These are phyloP conservation scores for Claviceps sorghi DNA, from an alignment of 2,329 filamentous ascomycete genomes.

Conservation along the genomic window DNA sequence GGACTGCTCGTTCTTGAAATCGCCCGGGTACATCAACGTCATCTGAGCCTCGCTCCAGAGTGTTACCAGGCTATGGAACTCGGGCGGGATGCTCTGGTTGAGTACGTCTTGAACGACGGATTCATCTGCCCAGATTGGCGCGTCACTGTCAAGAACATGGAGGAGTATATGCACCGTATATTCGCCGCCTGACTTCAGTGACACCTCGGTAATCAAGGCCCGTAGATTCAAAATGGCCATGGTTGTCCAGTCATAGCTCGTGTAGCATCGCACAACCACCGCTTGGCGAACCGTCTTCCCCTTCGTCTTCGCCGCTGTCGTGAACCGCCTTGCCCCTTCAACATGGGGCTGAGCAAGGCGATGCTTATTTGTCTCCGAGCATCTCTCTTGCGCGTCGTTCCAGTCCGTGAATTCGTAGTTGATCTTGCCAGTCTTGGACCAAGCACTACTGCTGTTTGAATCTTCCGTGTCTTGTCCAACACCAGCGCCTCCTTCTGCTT, in stretches of 20 bases:
- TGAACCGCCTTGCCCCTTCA: conserved; percentile 21
- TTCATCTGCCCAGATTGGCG: conserved; percentile 70
- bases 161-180: conserved; percentile 73
- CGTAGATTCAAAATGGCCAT: conserved; percentile 70
- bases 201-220: conserved; percentile 65
- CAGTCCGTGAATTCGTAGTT: conserved; percentile 42
- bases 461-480: conserved; percentile 60
- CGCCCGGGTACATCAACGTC: conserved; percentile 57
- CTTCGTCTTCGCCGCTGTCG: conserved; percentile 7
- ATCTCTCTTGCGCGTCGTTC: conserved; percentile 38
- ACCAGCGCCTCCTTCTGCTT: conserved; percentile 53
- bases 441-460: conserved; percentile 49
- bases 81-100: conserved; percentile 47
- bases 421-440: conserved; percentile 39
- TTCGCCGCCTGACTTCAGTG: conserved; percentile 63
- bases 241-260: conserved; percentile 62
- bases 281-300: conserved; percentile 47
- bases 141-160: conserved; percentile 66
- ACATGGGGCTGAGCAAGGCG: conserved; percentile 36
- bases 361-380: conserved; percentile 44
- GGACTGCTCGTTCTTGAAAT: conserved; percentile 53
- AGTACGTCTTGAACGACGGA: conserved; percentile 58
- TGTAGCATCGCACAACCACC: conserved; percentile 67
- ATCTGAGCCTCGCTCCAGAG: conserved; percentile 80
- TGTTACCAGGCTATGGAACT: conserved; percentile 68